phyloP scores from a whole-genome alignment of 176 grass and related monocot genomes.

The Miscanthus lutarioriparius region DNA sequence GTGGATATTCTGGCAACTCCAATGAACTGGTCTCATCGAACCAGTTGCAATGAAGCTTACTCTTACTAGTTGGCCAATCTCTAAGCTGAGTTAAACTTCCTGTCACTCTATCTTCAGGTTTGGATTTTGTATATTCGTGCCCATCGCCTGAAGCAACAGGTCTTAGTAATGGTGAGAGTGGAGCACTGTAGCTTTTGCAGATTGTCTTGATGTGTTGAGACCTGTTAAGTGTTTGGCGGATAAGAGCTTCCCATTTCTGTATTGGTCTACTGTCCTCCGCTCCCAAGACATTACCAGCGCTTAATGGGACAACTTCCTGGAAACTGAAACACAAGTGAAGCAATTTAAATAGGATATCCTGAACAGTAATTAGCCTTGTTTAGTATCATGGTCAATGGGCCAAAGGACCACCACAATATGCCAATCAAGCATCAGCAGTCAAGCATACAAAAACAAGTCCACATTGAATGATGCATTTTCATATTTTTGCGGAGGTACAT shows the following conservation, averaged over 20 bases:
- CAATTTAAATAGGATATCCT: background rate
- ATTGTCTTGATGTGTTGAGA: conserved; percentile 39
- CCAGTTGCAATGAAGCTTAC: background rate
- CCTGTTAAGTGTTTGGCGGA: conserved; percentile 63
- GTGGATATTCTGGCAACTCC: conserved; percentile 61
- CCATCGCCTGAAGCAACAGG: conserved; percentile 7
- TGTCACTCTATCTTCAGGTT: conserved; percentile 1
- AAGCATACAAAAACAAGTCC: no score
- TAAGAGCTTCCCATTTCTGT: conserved; percentile 62
- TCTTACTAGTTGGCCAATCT: background rate
- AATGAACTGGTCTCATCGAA: conserved; percentile 23
- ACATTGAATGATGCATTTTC: no score
- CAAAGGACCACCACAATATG: background rate
- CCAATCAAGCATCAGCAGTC: no score
- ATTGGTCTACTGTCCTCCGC: conserved; percentile 61
- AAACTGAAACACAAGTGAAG: conserved; percentile 42
- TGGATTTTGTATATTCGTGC: background rate
- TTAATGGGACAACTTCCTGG: conserved; percentile 74
- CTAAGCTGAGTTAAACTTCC: conserved; percentile 1
- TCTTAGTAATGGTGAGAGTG: conserved; percentile 41
- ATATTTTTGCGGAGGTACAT: conserved; percentile 2
- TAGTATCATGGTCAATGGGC: background rate
- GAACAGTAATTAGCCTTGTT: no score
- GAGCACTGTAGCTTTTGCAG: conserved; percentile 70
- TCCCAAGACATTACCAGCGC: conserved; percentile 65